These are phyloP conservation scores for Quercus phellos DNA, from an alignment of 331 rosid species.

Conservation along the genomic window DNA sequence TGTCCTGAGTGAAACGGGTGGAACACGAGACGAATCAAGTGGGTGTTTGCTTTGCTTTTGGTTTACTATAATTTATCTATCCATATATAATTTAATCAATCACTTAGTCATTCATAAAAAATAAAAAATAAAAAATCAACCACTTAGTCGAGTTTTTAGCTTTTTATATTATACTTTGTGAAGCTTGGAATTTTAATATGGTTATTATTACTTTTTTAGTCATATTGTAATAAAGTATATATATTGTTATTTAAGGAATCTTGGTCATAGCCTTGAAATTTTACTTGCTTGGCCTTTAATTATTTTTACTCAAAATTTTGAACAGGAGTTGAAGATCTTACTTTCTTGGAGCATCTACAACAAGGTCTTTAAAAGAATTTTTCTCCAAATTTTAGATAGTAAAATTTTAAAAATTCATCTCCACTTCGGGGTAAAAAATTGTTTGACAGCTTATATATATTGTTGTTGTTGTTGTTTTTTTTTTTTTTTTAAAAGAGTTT, in stretches of 20 bases:
- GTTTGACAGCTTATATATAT: no score
- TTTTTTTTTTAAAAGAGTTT: no score
- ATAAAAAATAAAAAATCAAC: neutral
- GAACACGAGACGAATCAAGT: conserved; percentile 57
- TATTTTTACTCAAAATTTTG: neutral
- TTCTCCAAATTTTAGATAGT: no score
- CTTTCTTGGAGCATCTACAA: no score
- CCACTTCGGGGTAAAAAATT: no score
- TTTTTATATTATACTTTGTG: neutral
- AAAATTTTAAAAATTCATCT: no score
- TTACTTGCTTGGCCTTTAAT: conserved; percentile 30
- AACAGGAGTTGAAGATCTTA: neutral
- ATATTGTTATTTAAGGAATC: conserved; percentile 37
- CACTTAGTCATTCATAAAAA: conserved; percentile 8
- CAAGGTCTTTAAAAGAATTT: no score
- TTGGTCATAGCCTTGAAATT: conserved; percentile 51
- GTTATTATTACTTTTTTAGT: neutral
- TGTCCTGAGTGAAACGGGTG: conserved; percentile 40
- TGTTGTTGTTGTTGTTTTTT: no score
- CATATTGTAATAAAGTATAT: neutral
- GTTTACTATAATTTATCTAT: conserved; percentile 16
- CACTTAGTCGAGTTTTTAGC: conserved; percentile 27
- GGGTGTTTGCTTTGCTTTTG: conserved; percentile 39
- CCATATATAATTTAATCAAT: conserved; percentile 13
- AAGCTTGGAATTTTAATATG: neutral